Percentiles rank a stretch among this genome's conserved stretches.
These are phyloP conservation scores for Phyllosticta citriasiana DNA, from an alignment of 2,329 filamentous ascomycete genomes.

Conservation along the genomic window DNA sequence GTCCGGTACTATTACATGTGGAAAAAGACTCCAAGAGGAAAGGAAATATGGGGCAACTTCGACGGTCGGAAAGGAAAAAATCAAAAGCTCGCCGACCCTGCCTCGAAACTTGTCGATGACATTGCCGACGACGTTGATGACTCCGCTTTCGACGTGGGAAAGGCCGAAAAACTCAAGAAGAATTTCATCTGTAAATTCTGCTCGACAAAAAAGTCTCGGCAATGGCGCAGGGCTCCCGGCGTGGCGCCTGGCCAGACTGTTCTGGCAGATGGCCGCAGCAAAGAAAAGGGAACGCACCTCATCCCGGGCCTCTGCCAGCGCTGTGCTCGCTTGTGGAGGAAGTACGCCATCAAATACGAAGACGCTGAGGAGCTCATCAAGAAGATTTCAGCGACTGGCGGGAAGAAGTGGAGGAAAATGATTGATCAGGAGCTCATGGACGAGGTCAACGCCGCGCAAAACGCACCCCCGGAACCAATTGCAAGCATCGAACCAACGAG, in stretches of 20 bases:
- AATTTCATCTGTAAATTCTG: conserved; percentile 94
- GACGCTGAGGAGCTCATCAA: conserved; percentile 84
- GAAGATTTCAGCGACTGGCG: conserved; percentile 70
- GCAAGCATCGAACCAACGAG: conserved; percentile 13
- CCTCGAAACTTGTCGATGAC: conserved; percentile 76
- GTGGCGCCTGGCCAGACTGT: conserved; percentile 62
- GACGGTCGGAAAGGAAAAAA: conserved; percentile 84
- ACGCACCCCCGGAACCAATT: conserved; percentile 18
- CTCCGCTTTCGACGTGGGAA: conserved; percentile 87
- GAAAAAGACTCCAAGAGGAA: conserved; percentile 86
- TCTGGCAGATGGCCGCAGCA: conserved; percentile 57
- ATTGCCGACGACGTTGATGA: conserved; percentile 89
- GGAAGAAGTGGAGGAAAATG: conserved; percentile 75
- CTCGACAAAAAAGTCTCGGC: conserved; percentile 63
- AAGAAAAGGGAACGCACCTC: conserved; percentile 67
- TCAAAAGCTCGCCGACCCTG: conserved; percentile 57
- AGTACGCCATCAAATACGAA: conserved; percentile 94
- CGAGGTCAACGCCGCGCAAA: conserved; percentile 40
- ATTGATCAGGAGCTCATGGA: conserved; percentile 88
- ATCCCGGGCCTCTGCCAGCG: conserved; percentile 79
- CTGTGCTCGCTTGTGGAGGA: conserved; percentile 88
- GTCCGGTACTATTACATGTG: conserved; percentile 95
- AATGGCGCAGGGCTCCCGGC: conserved; percentile 85
- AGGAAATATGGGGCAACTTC: conserved; percentile 82
- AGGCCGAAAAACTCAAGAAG: conserved; percentile 68